Percentiles rank a stretch among this genome's conserved stretches.
These are phyloP conservation scores for Leccinum huronense DNA, from an alignment of 1,284 basidiomycete species.

Conservation along the genomic window DNA sequence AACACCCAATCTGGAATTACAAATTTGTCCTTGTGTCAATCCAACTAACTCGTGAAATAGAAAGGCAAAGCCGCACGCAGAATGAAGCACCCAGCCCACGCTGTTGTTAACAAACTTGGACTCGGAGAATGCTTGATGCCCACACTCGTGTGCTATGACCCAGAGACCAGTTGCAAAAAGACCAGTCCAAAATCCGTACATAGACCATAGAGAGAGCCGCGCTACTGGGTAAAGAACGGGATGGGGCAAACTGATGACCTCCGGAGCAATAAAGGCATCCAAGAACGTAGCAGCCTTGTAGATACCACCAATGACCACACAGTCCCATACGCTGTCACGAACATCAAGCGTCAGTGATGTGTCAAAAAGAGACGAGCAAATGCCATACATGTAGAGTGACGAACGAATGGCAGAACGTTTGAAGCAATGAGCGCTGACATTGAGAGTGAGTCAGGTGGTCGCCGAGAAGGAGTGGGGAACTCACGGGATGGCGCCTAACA, in stretches of 20 bases:
- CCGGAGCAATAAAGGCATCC: conserved; percentile 63
- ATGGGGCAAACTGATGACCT: conserved; percentile 57
- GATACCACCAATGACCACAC: conserved; percentile 64
- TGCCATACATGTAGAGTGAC: conserved; percentile 70
- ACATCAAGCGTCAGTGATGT: conserved; percentile 29
- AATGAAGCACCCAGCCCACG: conserved; percentile 94
- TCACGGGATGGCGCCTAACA: conserved; percentile 87
- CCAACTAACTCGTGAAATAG: conserved; percentile 19
- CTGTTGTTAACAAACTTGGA: conserved; percentile 92
- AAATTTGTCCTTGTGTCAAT: conserved; percentile 30
- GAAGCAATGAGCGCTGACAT: conserved; percentile 80
- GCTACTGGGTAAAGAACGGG: conserved; percentile 63
- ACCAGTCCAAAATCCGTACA: conserved; percentile 83
- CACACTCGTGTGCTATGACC: conserved; percentile 91
- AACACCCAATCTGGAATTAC: conserved; percentile 72
- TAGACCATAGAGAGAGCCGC: conserved; percentile 73
- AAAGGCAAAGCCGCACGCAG: conserved; percentile 51
- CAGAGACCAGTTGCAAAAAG: conserved; percentile 92
- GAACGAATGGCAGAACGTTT: conserved; percentile 88
- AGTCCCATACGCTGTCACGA: conserved; percentile 66
- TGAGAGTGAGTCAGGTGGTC: background rate
- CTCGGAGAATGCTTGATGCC: conserved; percentile 97
- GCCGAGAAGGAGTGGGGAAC: conserved; percentile 28
- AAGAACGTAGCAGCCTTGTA: conserved; percentile 72
- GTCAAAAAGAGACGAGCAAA: background rate